Conservation (phyloP, 1,284 basidiomycete genomes). For the Ceratobasidium papillatum region DNA sequence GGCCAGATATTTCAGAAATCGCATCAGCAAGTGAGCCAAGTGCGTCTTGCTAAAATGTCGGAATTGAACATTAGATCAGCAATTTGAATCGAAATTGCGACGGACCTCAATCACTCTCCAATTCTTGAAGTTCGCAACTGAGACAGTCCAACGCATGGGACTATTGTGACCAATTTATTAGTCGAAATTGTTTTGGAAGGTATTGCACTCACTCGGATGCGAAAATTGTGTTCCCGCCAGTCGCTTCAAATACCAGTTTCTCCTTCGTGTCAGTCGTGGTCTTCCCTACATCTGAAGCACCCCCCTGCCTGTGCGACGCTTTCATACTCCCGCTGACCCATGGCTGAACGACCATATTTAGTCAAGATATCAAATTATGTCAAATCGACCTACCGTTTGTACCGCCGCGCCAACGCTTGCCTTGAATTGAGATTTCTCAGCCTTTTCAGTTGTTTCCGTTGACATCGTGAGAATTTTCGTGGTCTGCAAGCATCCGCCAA, state of each 20-base stretch:
- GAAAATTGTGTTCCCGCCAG: conserved; percentile 8
- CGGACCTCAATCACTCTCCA: conserved; percentile 12
- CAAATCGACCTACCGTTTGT: conserved; percentile 1
- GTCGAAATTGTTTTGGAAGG: background rate
- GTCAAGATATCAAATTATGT: background rate
- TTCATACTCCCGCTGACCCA: background rate
- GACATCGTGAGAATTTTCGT: background rate
- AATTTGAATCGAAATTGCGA: background rate
- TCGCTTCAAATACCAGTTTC: conserved; percentile 2
- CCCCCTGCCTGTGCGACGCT: conserved; percentile 1
- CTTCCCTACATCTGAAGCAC: background rate
- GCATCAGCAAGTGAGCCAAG: background rate
- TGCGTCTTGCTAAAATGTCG: background rate
- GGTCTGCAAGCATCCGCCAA: conserved; percentile 18
- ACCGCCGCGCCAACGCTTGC: conserved; percentile 7
- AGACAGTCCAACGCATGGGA: background rate
- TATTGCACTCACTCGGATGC: background rate
- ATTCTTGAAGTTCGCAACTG: background rate
- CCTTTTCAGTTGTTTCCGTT: conserved; percentile 1
- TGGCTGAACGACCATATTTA: background rate
- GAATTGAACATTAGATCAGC: background rate
- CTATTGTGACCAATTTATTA: background rate
- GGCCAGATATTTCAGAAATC: conserved; percentile 3
- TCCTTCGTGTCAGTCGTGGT: background rate
- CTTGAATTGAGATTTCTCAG: conserved; percentile 6